Evolutionary conservation across 495 filamentous ascomycete species (phyloP).

Genomic region (Hypoxylon cercidicola): DNA sequence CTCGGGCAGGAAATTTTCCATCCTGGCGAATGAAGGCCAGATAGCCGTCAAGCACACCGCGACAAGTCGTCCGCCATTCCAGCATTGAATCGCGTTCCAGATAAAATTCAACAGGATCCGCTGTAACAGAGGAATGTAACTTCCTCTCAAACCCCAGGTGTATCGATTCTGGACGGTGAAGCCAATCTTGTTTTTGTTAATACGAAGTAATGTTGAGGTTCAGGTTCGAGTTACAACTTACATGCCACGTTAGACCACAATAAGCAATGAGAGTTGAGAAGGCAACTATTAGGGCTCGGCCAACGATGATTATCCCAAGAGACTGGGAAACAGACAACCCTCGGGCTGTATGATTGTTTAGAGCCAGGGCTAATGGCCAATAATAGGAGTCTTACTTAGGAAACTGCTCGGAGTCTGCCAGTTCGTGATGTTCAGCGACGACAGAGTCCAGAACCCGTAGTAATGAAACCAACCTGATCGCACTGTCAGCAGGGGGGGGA

Average conservation of each 20-base stretch:
- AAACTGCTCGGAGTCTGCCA: slow-evolving; percentile 54
- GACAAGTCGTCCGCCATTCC: slow-evolving; percentile 45
- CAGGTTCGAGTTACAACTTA: too few relatives aligned
- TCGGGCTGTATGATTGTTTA: slow-evolving; percentile 28
- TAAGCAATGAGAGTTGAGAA: slow-evolving; percentile 52
- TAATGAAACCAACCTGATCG: slow-evolving; percentile 43
- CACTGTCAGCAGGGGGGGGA: slow-evolving; percentile 4
- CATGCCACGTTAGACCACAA: slow-evolving; percentile 50
- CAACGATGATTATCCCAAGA: slow-evolving; percentile 47
- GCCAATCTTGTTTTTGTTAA: too few relatives aligned
- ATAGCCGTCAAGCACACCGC: slow-evolving; percentile 53
- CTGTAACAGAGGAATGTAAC: slow-evolving; percentile 39
- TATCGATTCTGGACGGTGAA: slow-evolving; percentile 51
- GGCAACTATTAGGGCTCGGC: slow-evolving; percentile 43
- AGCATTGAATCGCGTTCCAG: slow-evolving; percentile 42
- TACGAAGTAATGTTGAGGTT: too few relatives aligned
- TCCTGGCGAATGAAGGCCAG: slow-evolving; percentile 54
- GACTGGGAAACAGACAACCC: slow-evolving; percentile 52
- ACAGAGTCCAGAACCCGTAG: slow-evolving; percentile 45
- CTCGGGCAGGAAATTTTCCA: slow-evolving; percentile 51
- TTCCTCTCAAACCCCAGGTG: slow-evolving; percentile 45
- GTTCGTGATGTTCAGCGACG: slow-evolving; percentile 46
- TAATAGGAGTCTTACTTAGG: slow-evolving; percentile 43
- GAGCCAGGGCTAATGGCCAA: background rate
- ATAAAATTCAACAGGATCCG: slow-evolving; percentile 44